These are phyloP conservation scores for Nitzschia putrida DNA, from an alignment of 108 stramenopile genomes.

Conservation along the genomic window DNA sequence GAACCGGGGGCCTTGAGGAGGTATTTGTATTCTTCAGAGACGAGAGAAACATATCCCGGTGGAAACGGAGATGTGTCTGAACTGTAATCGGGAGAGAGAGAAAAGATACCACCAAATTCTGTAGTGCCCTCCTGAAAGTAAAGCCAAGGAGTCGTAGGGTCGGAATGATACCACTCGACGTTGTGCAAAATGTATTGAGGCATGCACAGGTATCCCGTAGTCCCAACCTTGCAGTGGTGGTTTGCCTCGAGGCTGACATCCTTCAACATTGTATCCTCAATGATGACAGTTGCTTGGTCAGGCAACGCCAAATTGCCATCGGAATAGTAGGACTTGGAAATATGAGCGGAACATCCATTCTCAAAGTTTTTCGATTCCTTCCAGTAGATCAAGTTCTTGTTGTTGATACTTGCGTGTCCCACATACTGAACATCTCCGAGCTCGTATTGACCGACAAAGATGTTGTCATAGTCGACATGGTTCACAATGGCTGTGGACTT, in stretches of 20 bases:
- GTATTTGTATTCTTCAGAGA: slow-evolving; percentile 47
- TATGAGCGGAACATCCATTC: slow-evolving; percentile 60
- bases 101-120: slow-evolving; percentile 48
- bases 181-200: slow-evolving; percentile 60
- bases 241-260: slow-evolving; percentile 53
- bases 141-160: slow-evolving; percentile 11
- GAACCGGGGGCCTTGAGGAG: slow-evolving; percentile 34
- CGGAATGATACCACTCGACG: slow-evolving; percentile 26
- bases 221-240: slow-evolving; percentile 64
- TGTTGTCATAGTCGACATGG: slow-evolving; percentile 61
- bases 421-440: slow-evolving; percentile 51
- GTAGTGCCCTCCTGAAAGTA: slow-evolving; percentile 20
- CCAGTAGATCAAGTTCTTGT: slow-evolving; percentile 61
- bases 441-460: slow-evolving; percentile 65
- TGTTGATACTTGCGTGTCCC: slow-evolving; percentile 42
- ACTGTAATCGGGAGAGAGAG: slow-evolving; percentile 48
- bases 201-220: slow-evolving; percentile 55
- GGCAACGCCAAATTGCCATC: slow-evolving; percentile 55
- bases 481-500: slow-evolving; percentile 41
- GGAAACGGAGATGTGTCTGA: slow-evolving; percentile 46
- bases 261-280: slow-evolving; percentile 50
- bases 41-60: slow-evolving; percentile 51
- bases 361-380: slow-evolving; percentile 64
- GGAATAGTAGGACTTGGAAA: slow-evolving; percentile 41
- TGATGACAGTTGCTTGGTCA: slow-evolving; percentile 63